These are phyloP conservation scores for Agaricus blazei DNA, from an alignment of 768 basidiomycete species.

Conservation along the genomic window DNA sequence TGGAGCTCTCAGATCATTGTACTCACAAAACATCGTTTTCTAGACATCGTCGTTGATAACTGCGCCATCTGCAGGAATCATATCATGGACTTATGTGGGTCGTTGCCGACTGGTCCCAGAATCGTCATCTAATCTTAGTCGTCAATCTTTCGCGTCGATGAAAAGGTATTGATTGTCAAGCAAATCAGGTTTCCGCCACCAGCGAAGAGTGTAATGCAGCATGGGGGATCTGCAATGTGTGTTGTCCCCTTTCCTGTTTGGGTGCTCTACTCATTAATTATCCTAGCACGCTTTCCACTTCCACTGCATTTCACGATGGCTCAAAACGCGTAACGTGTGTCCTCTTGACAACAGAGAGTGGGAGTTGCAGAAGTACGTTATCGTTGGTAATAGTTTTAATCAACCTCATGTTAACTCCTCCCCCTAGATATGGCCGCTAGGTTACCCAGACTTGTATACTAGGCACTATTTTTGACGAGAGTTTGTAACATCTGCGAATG, in stretches of 20 bases:
- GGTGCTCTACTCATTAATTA: background rate
- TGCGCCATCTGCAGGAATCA: conserved; percentile 99
- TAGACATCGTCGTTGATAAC: conserved; percentile 98
- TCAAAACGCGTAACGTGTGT: conserved; percentile 96
- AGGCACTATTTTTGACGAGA: too few relatives aligned
- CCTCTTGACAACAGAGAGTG: conserved; percentile 95
- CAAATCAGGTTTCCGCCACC: conserved; percentile 95
- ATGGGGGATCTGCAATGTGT: conserved; percentile 98
- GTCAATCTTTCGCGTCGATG: background rate
- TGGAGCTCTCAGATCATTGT: background rate
- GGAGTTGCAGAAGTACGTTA: conserved; percentile 89
- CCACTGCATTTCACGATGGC: conserved; percentile 98
- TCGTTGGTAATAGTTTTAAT: background rate
- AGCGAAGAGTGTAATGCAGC: conserved; percentile 97
- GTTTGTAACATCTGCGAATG: too few relatives aligned
- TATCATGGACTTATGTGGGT: conserved; percentile 98
- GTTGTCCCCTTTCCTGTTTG: conserved; percentile 16
- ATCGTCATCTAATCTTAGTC: conserved; percentile 1
- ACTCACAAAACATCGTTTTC: conserved; percentile 10
- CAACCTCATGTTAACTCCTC: background rate
- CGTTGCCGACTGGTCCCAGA: background rate
- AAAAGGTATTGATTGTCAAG: conserved; percentile 99
- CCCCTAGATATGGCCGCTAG: conserved; percentile 37
- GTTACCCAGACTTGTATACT: background rate
- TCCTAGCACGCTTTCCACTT: conserved; percentile 97